phyloP scores from a whole-genome alignment of 768 basidiomycete genomes.

The Boletus bicolor region DNA sequence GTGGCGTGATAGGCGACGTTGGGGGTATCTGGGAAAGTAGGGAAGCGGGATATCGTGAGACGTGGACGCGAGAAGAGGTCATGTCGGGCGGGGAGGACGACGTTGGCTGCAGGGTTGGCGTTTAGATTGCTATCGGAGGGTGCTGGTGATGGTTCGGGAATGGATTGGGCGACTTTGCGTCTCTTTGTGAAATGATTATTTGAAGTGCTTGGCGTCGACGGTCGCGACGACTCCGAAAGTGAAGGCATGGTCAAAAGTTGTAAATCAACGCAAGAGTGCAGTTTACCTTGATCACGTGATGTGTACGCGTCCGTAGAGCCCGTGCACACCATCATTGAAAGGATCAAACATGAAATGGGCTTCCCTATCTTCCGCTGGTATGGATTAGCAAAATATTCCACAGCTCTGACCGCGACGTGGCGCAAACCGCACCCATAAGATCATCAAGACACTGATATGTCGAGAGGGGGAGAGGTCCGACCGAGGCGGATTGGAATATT shows the following conservation, averaged over 20 bases:
- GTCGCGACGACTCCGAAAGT: slow-evolving; percentile 32
- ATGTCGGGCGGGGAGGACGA: slow-evolving; percentile 60
- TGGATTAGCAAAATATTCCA: neutral
- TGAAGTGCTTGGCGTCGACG: slow-evolving; percentile 28
- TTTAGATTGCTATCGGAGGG: slow-evolving; percentile 50
- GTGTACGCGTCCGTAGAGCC: neutral
- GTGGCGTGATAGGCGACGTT: slow-evolving; percentile 59
- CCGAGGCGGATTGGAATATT: neutral
- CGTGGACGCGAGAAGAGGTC: slow-evolving; percentile 69
- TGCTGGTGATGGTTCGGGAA: slow-evolving; percentile 48
- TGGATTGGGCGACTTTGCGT: slow-evolving; percentile 51
- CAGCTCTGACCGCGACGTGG: neutral
- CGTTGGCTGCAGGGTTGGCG: slow-evolving; percentile 35
- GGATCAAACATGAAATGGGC: neutral
- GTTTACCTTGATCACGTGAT: slow-evolving; percentile 21
- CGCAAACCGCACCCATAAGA: neutral
- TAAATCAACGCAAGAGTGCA: too few species aligned
- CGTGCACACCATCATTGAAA: neutral
- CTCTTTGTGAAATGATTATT: slow-evolving; percentile 34
- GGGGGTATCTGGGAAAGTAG: slow-evolving; percentile 58
- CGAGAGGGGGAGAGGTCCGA: neutral
- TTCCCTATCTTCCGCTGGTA: neutral
- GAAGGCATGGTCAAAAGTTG: slow-evolving; percentile 9
- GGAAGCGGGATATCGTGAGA: slow-evolving; percentile 72
- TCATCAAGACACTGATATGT: neutral